Base-by-base conservation (phyloP, 2,329 filamentous ascomycete genomes). In the Daldinia sp. region DNA sequence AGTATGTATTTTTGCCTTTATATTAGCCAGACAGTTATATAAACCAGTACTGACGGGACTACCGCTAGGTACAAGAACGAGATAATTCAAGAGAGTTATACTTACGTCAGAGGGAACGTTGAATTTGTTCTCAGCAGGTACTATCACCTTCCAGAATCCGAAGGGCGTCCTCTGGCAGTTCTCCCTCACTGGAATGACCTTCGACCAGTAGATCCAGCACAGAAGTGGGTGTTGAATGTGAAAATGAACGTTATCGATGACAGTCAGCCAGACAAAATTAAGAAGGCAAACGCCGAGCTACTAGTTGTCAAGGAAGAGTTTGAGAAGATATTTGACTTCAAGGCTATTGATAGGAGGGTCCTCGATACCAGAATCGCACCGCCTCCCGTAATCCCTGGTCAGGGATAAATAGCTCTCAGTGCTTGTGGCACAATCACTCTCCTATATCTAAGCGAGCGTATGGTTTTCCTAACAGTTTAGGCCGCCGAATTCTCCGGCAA, bases 281-380 rank as follows among this genome's bases (percentile, higher is more conserved):
- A 82, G 43, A 82, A 85, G 67, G 85, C 79, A 0, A 80, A 83
- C 37, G 83, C 84, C n/a, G 78, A 81, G 64, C 75, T 90, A 4
- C 66, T 81, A 15, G 77, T 73, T 1, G 69, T 85, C 67, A 82
- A 81, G 71, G 81, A 86, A 50, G 93, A 96, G 74, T 93, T 98
- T 39, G 88, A 90, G 58, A 89, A 84, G 34, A 82, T 96, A 3
- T 97, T 98, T 71, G 92, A 97, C 74, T 97, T 98, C 79, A 82
- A 88, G 70, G 81, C 85, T 50, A 87, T 97, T 87, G 78, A 91
- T 23, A 66, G 74, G 6, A 68, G 69, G 15, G 67, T 72, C 10
- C 72, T 76, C 32, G 74, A 76, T 48, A 74, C 74, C 7, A 61
- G 73, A 25, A 72, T 75, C 17, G 60, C 70, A 1, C 65, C 72